These are phyloP conservation scores for Dictyostelium purpureum DNA, from an alignment of 78 protist genomes.

Conservation along the genomic window DNA sequence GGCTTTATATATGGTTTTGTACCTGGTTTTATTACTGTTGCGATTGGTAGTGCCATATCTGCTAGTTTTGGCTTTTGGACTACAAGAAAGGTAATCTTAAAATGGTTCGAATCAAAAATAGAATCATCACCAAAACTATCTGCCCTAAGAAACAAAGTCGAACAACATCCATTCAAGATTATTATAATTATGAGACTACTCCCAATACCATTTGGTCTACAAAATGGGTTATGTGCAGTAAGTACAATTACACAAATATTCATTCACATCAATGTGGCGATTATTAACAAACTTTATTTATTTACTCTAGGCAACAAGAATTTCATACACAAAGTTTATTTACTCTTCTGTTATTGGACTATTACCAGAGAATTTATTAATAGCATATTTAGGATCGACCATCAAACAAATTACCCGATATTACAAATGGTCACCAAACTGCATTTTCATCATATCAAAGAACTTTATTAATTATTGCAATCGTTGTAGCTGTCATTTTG, in stretches of 20 bases:
- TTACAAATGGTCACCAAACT: slow-evolving; percentile 34
- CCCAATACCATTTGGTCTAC: slow-evolving; percentile 69
- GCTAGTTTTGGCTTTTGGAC: slow-evolving; percentile 66
- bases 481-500: slow-evolving; percentile 21
- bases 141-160: slow-evolving; percentile 25
- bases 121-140: slow-evolving; percentile 64
- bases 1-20: slow-evolving; percentile 68
- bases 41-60: slow-evolving; percentile 51
- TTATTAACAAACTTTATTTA: neutral
- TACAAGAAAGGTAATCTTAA: slow-evolving; percentile 15
- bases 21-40: slow-evolving; percentile 18
- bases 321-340: slow-evolving; percentile 66
- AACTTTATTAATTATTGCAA: slow-evolving; percentile 25
- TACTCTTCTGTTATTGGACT: slow-evolving; percentile 67
- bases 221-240: slow-evolving; percentile 67
- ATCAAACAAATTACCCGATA: slow-evolving; percentile 31
- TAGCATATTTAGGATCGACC: slow-evolving; percentile 43
- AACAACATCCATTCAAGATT: slow-evolving; percentile 58
- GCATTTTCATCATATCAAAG: slow-evolving; percentile 49
- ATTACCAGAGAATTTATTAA: slow-evolving; percentile 44
- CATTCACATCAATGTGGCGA: neutral
- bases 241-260: neutral
- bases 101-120: slow-evolving; percentile 59
- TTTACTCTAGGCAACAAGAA: slow-evolving; percentile 30
- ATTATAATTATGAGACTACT: slow-evolving; percentile 40